Base-by-base conservation (phyloP, 2,329 filamentous ascomycete genomes). In the Monilinia fructicola region DNA sequence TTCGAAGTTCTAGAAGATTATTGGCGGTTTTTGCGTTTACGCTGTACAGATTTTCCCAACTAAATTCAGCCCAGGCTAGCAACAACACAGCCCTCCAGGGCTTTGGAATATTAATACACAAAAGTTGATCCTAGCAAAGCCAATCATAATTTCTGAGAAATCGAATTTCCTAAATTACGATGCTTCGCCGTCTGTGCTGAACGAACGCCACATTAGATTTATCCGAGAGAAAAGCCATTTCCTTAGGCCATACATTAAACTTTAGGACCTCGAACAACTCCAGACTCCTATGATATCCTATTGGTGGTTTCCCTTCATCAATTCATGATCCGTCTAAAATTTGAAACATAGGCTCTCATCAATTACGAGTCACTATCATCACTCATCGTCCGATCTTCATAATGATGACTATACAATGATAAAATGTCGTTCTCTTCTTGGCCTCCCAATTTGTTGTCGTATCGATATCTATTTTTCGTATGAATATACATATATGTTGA, bases 131-230 rank as follows among this genome's bases (percentile, higher is more conserved):
- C 35, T 28, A 28, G 12, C 11, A 42, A 42, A 44, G 40, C 38
- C 61, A 64, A 55, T 64, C 35, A 64, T 14, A 44, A 35, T 23
- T 23, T 44, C 38, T 21, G 26, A 31, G n/a, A 4, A 6, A 26
- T 63, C 11, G 35, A 38, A n/a, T 55, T 55, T 64, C n/a, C 16
- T 21, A 55, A 64, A 64, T 64, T 64, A 28, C 61, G 61, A 64
- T 40, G 50, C 23, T 35, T 60, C 42, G 7, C 26, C 28, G 26
- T 64, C 61, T 64, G 60, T 63, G 48, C 60, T 54, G 60, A 46
- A 56, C 52, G 61, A 3, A 42, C 42, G 42, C 53, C 53, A 64
- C 53, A 48, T 48, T 11, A 23, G 16, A 26, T 18, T 18, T 35
- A 50, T 23, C 52, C 53, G 40, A 48, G 42, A 21, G 26, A 52